A percentile compares a stretch with the other conserved stretches of the same genome.
Conservation (phyloP, 1,284 basidiomycete species). For the Gomphus bonarii region DNA sequence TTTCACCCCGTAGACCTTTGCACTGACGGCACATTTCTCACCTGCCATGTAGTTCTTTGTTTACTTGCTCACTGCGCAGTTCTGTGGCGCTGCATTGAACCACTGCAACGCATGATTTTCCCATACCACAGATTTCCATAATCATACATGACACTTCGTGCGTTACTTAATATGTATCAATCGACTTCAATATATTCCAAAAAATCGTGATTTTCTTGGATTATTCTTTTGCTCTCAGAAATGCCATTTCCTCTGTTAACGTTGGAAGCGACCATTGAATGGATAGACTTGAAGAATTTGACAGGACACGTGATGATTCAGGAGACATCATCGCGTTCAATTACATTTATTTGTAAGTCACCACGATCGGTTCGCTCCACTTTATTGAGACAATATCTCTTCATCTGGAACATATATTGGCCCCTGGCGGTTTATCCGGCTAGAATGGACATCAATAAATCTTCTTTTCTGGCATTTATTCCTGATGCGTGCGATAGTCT, state of each 20-base stretch:
- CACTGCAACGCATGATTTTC: slow-evolving; percentile 33
- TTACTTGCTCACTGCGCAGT: slow-evolving; percentile 76
- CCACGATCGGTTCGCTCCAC: too few relatives aligned
- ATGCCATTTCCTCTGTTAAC: neutral
- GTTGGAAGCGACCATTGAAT: too few relatives aligned
- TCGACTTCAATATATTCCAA: neutral
- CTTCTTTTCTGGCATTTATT: too few relatives aligned
- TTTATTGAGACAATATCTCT: too few relatives aligned
- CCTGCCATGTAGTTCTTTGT: slow-evolving; percentile 45
- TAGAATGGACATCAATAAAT: too few relatives aligned
- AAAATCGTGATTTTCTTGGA: neutral
- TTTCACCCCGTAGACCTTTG: slow-evolving; percentile 7
- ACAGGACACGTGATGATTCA: too few relatives aligned
- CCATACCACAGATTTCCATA: neutral
- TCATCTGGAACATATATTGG: too few relatives aligned
- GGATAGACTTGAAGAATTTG: neutral
- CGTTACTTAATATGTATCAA: neutral
- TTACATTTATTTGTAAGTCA: too few relatives aligned
- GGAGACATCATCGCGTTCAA: too few relatives aligned
- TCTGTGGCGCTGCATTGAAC: slow-evolving; percentile 73
- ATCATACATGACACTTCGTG: neutral
- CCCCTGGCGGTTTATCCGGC: too few relatives aligned
- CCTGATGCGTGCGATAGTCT: too few relatives aligned
- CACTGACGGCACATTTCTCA: slow-evolving; percentile 10
- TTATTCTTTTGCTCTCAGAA: neutral